phyloP scores from a whole-genome alignment of 306 rosid species.

The Fragaria iinumae region DNA sequence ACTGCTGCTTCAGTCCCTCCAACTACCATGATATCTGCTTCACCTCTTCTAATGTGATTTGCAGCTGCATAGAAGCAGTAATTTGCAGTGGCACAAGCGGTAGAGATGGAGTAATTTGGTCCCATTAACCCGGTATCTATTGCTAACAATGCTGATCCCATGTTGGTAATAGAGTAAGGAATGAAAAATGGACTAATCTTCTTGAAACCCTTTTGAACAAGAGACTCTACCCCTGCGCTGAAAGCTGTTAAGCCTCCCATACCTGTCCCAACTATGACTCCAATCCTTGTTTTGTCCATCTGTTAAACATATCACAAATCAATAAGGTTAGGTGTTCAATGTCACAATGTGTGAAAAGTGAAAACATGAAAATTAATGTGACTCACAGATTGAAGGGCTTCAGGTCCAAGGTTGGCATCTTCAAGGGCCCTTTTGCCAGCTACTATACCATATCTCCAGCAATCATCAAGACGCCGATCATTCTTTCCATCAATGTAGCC shows the following conservation, averaged over 20 bases:
- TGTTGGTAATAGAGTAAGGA: slow-evolving; percentile 56
- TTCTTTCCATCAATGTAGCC: slow-evolving; percentile 63
- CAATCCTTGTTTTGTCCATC: slow-evolving; percentile 62
- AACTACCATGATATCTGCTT: slow-evolving; percentile 71
- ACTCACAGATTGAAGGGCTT: slow-evolving; percentile 50
- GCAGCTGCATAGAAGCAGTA: slow-evolving; percentile 67
- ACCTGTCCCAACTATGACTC: slow-evolving; percentile 67
- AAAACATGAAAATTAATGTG: neutral
- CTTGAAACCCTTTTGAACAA: slow-evolving; percentile 44
- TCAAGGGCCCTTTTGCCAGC: slow-evolving; percentile 71
- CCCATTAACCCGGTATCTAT: slow-evolving; percentile 73
- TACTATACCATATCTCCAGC: slow-evolving; percentile 60
- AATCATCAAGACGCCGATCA: slow-evolving; percentile 59
- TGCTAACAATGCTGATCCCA: slow-evolving; percentile 69
- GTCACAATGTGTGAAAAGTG: slow-evolving; percentile 2
- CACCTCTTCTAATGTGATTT: slow-evolving; percentile 69
- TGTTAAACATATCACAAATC: slow-evolving; percentile 14
- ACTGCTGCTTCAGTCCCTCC: slow-evolving; percentile 70
- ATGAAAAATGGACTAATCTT: slow-evolving; percentile 58
- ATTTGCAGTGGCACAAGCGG: slow-evolving; percentile 81
- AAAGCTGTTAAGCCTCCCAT: slow-evolving; percentile 63
- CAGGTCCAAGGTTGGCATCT: slow-evolving; percentile 61
- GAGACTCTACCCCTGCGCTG: slow-evolving; percentile 45
- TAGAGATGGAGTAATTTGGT: slow-evolving; percentile 67
- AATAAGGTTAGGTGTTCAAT: neutral